These are phyloP conservation scores for Umbilicus rupestris DNA, from an alignment of 164 flowering plant genomes.

Conservation along the genomic window DNA sequence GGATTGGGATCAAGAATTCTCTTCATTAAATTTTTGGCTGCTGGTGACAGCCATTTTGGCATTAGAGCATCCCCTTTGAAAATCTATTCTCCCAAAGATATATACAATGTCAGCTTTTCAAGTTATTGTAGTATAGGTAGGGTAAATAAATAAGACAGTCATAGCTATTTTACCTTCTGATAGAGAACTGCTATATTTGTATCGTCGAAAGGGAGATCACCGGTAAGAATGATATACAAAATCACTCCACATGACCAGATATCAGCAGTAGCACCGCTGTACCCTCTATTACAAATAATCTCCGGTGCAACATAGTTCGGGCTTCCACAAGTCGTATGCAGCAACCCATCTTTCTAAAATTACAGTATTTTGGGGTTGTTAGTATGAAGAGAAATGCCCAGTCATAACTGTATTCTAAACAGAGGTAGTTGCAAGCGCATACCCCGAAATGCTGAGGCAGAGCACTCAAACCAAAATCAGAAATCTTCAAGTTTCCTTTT, in stretches of 20 bases:
- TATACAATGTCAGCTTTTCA: background rate
- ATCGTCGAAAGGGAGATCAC: constrained; percentile 88
- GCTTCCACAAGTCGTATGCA: constrained; percentile 96
- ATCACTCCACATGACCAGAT: constrained; percentile 97
- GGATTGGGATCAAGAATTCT: constrained; percentile 88
- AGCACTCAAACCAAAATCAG: constrained; percentile 97
- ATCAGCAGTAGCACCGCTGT: constrained; percentile 78
- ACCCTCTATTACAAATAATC: constrained; percentile 78
- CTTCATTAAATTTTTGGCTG: constrained; percentile 56
- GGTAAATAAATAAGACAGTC: background rate
- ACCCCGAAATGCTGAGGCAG: constrained; percentile 90
- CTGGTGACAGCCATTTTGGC: constrained; percentile 81
- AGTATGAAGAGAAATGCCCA: background rate
- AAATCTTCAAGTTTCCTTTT: constrained; percentile 72
- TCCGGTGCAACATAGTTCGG: constrained; percentile 99
- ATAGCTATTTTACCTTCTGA: constrained; percentile 54
- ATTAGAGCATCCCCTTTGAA: constrained; percentile 61
- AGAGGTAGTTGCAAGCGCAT: constrained; percentile 1
- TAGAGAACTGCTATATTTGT: constrained; percentile 82
- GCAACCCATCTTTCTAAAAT: constrained; percentile 67
- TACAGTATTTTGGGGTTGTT: background rate
- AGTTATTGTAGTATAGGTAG: background rate
- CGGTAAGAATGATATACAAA: constrained; percentile 71
- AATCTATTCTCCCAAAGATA: constrained; percentile 35
- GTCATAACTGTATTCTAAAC: background rate